Base-by-base conservation (phyloP, 805 yeast genomes). In the Yamadazyma takamatsuzukensis region DNA sequence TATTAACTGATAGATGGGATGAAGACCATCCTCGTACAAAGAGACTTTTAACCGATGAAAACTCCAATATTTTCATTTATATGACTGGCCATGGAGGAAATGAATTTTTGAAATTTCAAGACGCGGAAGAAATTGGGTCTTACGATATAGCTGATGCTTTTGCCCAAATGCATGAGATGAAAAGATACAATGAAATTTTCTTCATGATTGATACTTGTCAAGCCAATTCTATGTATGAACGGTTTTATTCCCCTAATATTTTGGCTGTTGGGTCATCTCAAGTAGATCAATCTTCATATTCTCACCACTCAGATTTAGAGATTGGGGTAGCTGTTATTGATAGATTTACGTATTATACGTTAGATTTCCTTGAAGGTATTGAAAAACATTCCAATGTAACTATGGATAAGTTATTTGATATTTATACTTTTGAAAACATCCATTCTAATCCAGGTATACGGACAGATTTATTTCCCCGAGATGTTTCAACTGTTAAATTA, bases 11-110 rank as follows among this genome's bases (percentile, higher is more conserved):
- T 54, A 76, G 97, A 45, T 93, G 97, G 96, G 88, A 88, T 27
- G 83, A 80, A 22, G 89, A 86, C 34, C 96, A 90, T 44, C 97
- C 98, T 3, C 72, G 95, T 41, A 83, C 95, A 10, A 93, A 93
- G 59, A 70, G 97, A 44, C 66, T 93, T 29, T 63, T 89, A 39
- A 87, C 97, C 0, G 97, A 93, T 64, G 97, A 89, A 54, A 80
- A 87, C 54, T 85, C 96, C 18, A 93, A 93, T 56, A 87, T 93
- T 31, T 85, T 93, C 58, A 83, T 93, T 17, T 93, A 93, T 56
- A 72, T 93, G 79, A 93, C 98, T 1, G 99, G 99, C 15, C 99
- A 93, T 59, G 99, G 99, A 15, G 99, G 99, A 32, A 87, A 89
- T 50, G 97, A 93, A 58, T 93, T 93, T 58, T 72, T 93, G 49